These are phyloP conservation scores for Diaporthe sp. DNA, from an alignment of 2,329 filamentous ascomycete genomes.

Conservation along the genomic window DNA sequence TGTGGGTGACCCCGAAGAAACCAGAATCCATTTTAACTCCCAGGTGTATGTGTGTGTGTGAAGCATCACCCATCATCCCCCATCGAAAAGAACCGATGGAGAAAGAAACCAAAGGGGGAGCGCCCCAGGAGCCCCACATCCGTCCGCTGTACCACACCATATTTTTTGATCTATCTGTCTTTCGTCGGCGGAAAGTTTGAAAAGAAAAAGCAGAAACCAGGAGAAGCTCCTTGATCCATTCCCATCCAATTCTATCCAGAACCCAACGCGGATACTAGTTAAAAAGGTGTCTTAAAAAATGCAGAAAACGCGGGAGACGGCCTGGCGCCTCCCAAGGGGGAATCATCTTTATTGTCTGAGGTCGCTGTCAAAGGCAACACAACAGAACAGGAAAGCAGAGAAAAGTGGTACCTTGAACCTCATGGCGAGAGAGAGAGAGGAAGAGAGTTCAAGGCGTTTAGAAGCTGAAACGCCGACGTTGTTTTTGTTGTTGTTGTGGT, in stretches of 20 bases:
- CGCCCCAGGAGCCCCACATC: neutral
- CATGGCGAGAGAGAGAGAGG: neutral
- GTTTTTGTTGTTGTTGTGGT: conserved; percentile 2
- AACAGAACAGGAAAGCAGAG: conserved; percentile 28
- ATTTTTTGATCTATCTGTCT: conserved; percentile 37
- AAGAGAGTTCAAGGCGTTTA: conserved; percentile 17
- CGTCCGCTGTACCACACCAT: conserved; percentile 22
- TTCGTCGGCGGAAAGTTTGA: conserved; percentile 30
- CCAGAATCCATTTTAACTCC: conserved; percentile 38
- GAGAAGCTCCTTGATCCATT: neutral
- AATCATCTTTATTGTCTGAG: conserved; percentile 37
- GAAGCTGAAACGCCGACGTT: conserved; percentile 37
- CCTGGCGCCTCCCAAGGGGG: conserved; percentile 37
- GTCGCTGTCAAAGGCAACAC: neutral
- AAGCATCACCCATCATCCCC: conserved; percentile 33
- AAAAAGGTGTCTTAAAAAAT: conserved; percentile 6
- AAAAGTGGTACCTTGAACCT: conserved; percentile 9
- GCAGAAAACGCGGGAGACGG: conserved; percentile 34
- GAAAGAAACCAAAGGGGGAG: neutral
- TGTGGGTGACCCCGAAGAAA: conserved; percentile 39
- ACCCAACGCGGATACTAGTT: conserved; percentile 6
- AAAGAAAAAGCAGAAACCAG: neutral
- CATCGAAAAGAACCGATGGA: neutral
- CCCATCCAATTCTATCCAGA: conserved; percentile 28
- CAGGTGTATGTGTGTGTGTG: conserved; percentile 28